A percentile compares a stretch with the other conserved stretches of the same genome.
Evolutionary conservation across 495 filamentous ascomycete genomes (phyloP).

Genomic region (Recurvomyces mirabilis): DNA sequence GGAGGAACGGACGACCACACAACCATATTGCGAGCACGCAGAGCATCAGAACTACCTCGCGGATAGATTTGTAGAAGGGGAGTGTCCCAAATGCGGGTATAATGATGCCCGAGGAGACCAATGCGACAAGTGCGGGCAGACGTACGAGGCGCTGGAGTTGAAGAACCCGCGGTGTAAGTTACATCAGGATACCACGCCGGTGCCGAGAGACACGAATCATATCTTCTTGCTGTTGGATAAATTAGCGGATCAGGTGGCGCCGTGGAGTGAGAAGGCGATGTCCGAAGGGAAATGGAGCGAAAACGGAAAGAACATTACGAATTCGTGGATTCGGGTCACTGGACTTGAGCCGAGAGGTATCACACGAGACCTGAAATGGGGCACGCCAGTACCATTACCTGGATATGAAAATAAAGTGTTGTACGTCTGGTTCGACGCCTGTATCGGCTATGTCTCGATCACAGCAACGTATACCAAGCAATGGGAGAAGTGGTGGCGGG

Average conservation of each 20-base stretch:
- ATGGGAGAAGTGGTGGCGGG: conserved; percentile 94
- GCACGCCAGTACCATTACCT: conserved; percentile 35
- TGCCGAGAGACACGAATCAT: conserved; percentile 58
- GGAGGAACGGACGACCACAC: conserved; percentile 60
- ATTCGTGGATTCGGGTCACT: conserved; percentile 68
- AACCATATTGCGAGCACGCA: conserved; percentile 65
- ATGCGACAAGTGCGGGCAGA: conserved; percentile 75
- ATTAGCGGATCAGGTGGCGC: conserved; percentile 58
- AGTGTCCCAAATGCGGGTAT: conserved; percentile 70
- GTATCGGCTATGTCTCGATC: conserved; percentile 91
- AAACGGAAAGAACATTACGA: conserved; percentile 50
- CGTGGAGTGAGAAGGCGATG: conserved; percentile 53
- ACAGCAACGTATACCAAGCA: conserved; percentile 84
- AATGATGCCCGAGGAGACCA: conserved; percentile 74
- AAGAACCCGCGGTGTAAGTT: conserved; percentile 62
- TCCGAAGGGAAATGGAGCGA: conserved; percentile 61
- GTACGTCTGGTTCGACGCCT: conserved; percentile 98
- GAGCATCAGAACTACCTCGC: conserved; percentile 76
- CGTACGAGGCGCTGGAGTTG: conserved; percentile 64
- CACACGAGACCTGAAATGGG: conserved; percentile 61
- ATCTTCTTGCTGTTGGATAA: conserved; percentile 72
- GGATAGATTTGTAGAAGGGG: conserved; percentile 87
- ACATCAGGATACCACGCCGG: conserved; percentile 70
- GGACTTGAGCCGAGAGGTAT: conserved; percentile 77
- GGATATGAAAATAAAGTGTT: conserved; percentile 74